These are phyloP conservation scores for Patellaria atrata DNA, from an alignment of 495 filamentous ascomycete species.

Conservation along the genomic window DNA sequence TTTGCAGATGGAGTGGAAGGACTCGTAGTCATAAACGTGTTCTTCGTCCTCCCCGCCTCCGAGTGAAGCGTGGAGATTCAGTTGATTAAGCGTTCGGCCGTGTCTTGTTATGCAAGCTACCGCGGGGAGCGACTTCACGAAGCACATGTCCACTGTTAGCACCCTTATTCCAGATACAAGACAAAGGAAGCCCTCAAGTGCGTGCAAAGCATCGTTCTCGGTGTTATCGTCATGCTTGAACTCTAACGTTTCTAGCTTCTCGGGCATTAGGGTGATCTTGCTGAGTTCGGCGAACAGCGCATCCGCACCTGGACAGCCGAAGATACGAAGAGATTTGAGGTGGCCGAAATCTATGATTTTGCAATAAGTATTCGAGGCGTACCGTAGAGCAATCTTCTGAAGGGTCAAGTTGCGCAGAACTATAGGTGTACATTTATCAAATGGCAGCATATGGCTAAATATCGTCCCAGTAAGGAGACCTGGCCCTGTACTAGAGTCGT, in stretches of 20 bases:
- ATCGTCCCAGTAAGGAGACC: conserved; percentile 25
- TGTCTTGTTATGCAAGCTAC: conserved; percentile 24
- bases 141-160: conserved; percentile 23
- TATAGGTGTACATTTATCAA: conserved; percentile 27
- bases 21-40: conserved; percentile 21
- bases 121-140: conserved; percentile 22
- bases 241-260: conserved; percentile 22
- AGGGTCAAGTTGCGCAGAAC: conserved; percentile 20
- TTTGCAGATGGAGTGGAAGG: conserved; percentile 25
- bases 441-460: conserved; percentile 26
- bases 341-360: conserved; percentile 25
- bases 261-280: conserved; percentile 24
- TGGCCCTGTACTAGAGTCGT: conserved; percentile 25
- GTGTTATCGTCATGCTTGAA: conserved; percentile 28
- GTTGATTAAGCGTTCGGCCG: conserved; percentile 20
- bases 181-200: conserved; percentile 28
- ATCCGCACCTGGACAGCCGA: conserved; percentile 25
- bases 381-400: conserved; percentile 24
- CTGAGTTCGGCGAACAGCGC: conserved; percentile 26
- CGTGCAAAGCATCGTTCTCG: conserved; percentile 26
- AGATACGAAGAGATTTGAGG: conserved; percentile 20
- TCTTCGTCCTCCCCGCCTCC: conserved; percentile 21
- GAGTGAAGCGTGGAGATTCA: conserved; percentile 23
- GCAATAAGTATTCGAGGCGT: conserved; percentile 26
- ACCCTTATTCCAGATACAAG: conserved; percentile 25